phyloP scores from a whole-genome alignment of 495 filamentous ascomycete species.

The Peziza echinospora region DNA sequence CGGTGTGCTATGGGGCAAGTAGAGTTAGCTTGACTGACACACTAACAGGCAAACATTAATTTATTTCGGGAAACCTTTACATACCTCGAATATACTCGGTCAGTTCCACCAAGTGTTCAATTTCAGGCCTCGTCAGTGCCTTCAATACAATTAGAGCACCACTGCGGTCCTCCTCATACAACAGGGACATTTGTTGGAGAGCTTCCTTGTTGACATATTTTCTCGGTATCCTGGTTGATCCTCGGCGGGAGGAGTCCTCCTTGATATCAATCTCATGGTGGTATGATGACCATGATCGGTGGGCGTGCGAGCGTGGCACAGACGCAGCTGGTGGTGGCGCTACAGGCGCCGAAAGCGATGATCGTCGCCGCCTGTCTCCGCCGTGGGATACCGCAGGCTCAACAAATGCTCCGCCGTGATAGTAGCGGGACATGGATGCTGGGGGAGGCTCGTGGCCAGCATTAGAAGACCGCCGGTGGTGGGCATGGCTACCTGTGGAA shows the following conservation, averaged over 20 bases:
- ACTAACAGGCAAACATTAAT: too few relatives aligned
- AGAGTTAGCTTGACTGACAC: too few relatives aligned
- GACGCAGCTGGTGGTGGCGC: constrained; percentile 5
- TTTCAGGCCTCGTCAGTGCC: constrained; percentile 13
- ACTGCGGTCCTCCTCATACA: constrained; percentile 10
- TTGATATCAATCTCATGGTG: constrained; percentile 10
- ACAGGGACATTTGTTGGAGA: constrained; percentile 13
- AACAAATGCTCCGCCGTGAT: background rate
- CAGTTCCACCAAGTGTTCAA: constrained; percentile 16
- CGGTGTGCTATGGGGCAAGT: background rate
- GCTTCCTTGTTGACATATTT: constrained; percentile 15
- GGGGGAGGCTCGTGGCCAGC: background rate
- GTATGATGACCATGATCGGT: constrained; percentile 8
- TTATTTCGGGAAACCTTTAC: too few relatives aligned
- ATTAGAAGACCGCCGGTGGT: background rate
- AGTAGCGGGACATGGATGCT: background rate
- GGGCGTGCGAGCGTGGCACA: constrained; percentile 1
- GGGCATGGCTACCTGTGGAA: background rate
- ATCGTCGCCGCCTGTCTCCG: background rate
- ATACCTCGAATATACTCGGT: constrained; percentile 19
- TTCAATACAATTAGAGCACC: constrained; percentile 13
- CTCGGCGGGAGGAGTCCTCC: constrained; percentile 7
- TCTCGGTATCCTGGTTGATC: constrained; percentile 16
- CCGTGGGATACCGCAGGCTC: background rate
- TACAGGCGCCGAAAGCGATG: background rate